phyloP scores from a whole-genome alignment of 768 basidiomycete genomes.

The Mycena filopes region DNA sequence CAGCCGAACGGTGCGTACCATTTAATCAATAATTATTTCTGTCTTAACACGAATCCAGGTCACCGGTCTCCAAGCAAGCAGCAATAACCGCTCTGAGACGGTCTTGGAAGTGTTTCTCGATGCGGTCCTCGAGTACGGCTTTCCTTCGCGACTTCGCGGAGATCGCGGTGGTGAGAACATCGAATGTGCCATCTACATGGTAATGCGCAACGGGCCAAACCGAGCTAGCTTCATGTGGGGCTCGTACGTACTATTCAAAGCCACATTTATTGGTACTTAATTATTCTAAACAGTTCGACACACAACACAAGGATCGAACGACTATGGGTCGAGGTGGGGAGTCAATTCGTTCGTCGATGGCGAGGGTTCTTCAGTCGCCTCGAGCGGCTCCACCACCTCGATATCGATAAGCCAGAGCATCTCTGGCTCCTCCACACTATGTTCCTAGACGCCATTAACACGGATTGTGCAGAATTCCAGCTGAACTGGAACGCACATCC shows the following conservation, averaged over 20 bases:
- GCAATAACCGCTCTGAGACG: slow-evolving; percentile 20
- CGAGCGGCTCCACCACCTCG: slow-evolving; percentile 43
- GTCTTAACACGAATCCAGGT: slow-evolving; percentile 12
- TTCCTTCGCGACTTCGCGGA: slow-evolving; percentile 36
- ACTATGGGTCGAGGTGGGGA: slow-evolving; percentile 53
- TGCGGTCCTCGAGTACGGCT: not conserved
- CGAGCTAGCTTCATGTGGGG: slow-evolving; percentile 31
- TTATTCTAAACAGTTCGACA: not conserved
- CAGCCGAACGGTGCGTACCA: slow-evolving; percentile 38
- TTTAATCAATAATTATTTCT: not conserved
- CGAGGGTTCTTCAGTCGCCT: slow-evolving; percentile 47
- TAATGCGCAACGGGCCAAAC: slow-evolving; percentile 34
- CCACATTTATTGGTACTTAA: slow-evolving; percentile 34
- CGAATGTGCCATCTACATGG: slow-evolving; percentile 39
- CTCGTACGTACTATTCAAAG: slow-evolving; percentile 1
- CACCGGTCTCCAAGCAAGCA: slow-evolving; percentile 23
- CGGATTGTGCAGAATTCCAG: too few species aligned
- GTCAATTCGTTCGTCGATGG: slow-evolving; percentile 37
- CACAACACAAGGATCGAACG: slow-evolving; percentile 43
- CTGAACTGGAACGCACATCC: too few species aligned
- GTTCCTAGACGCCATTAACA: slow-evolving; percentile 36
- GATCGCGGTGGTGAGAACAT: slow-evolving; percentile 43
- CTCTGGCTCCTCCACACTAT: slow-evolving; percentile 52
- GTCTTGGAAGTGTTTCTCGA: slow-evolving; percentile 21
- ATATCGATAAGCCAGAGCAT: slow-evolving; percentile 37